Evolutionary conservation across 2,329 filamentous ascomycete genomes (phyloP).

Genomic region (Macrophomina tecta): DNA sequence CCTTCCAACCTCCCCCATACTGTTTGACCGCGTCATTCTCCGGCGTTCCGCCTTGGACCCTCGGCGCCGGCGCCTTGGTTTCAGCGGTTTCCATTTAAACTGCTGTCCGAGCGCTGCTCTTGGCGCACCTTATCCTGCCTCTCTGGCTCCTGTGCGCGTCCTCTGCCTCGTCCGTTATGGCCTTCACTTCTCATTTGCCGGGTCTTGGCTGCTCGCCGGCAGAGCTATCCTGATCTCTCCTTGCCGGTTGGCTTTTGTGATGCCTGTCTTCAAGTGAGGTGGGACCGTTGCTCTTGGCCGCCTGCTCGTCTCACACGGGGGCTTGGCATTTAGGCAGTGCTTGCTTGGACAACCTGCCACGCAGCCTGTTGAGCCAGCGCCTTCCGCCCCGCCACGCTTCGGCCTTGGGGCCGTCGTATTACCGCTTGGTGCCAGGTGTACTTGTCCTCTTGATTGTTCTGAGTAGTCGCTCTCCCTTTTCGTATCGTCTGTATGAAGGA

Average conservation of each 20-base stretch:
- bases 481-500: conserved; percentile 18
- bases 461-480: not conserved
- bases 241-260: not conserved
- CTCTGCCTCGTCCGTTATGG: not conserved
- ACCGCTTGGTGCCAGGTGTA: not conserved
- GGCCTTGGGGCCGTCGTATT: not conserved
- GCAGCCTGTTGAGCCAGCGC: not conserved
- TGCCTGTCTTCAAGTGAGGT: not conserved
- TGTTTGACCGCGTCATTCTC: not conserved
- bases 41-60: not conserved
- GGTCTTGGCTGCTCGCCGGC: conserved; percentile 1
- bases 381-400: not conserved
- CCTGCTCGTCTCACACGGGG: not conserved
- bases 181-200: conserved; percentile 6
- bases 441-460: not conserved
- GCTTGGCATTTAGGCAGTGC: conserved; percentile 14
- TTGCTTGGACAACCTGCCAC: not conserved
- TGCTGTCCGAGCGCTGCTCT: not conserved
- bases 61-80: conserved; percentile 4
- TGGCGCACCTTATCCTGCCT: conserved; percentile 13
- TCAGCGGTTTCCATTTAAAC: not conserved
- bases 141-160: not conserved
- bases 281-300: conserved; percentile 17
- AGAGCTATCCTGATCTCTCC: not conserved
- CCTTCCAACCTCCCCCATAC: not conserved